Evolutionary conservation across 2,329 filamentous ascomycete species (phyloP), one percentile per base, ranked within the genome.

Genomic region (Grosmannia clavigera): DNA sequence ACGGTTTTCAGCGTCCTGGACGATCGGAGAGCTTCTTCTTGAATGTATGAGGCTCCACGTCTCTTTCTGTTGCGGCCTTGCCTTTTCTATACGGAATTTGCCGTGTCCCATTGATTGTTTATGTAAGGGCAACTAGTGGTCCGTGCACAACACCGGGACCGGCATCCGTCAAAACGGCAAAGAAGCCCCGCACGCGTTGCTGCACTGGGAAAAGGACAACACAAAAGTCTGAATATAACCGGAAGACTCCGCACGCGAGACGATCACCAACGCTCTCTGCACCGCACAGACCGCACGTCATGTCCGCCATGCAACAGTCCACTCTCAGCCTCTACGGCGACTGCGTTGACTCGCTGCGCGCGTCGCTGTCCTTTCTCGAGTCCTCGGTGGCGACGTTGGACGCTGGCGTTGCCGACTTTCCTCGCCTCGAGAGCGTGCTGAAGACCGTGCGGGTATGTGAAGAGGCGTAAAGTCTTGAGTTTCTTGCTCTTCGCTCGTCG

Each of bases 341-440:
- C 71, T 85, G 81, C 73, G 82, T 85, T 62, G 70, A 79, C 58
- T 81, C 81, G 25, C 76, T 85, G 27, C 80, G 81, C 67, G 75
- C 75, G 55, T 84, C 82, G n/a, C 79, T 84, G 63, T 76, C 77
- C 61, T 81, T 80, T 67, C 81, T 85, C 67, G 78, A 83, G 61
- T 81, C 80, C 6, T 82, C 82, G 14, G 82, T 85, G 50, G 70
- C 75, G 52, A 83, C 80, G 5, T 76, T 85, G 54, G 78, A 77
- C 57, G 71, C 70, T 55, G 82, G 81, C 64, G 78, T 84, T 31
- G 72, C 78, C 40, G 82, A 85, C 72, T 80, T 82, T 64, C 81
- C 82, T 2, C 68, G 82, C 12, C 75, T 85, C 1, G 68, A 74
- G 53, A 76, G 72, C 61, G 79, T 84, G 48, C 74, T 85, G 57